Conservation (phyloP, 1,284 basidiomycete species). For the Bjerkandera adusta region DNA sequence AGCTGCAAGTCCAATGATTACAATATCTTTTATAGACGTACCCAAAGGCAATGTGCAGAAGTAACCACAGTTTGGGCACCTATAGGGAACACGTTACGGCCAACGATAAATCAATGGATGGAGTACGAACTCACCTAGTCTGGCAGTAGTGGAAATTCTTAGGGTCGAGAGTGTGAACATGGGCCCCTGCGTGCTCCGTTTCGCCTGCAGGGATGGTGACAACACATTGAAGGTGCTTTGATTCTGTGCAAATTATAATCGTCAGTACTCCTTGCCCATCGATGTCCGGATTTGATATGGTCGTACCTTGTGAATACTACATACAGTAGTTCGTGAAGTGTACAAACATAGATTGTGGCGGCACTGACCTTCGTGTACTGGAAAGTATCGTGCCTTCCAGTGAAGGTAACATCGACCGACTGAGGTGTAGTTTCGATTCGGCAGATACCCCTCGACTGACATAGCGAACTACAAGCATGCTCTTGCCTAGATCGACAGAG, state of each 20-base stretch:
- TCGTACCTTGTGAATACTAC: constrained; percentile 34
- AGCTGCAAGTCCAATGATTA: no score
- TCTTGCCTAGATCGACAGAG: constrained; percentile 36
- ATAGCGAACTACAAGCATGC: constrained; percentile 44
- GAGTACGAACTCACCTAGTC: constrained; percentile 30
- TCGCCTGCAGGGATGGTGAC: constrained; percentile 43
- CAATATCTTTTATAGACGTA: constrained; percentile 22
- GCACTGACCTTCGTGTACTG: constrained; percentile 45
- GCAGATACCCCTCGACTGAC: constrained; percentile 47
- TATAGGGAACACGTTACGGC: constrained; percentile 18
- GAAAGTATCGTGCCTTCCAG: constrained; percentile 42
- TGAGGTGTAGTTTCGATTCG: constrained; percentile 55
- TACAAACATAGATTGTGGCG: neutral
- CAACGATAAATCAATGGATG: neutral
- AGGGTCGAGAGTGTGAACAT: constrained; percentile 42
- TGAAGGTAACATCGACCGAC: constrained; percentile 56
- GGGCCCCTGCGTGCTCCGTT: constrained; percentile 41
- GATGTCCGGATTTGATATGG: neutral
- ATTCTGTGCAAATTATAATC: constrained; percentile 13
- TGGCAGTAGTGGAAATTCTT: constrained; percentile 41
- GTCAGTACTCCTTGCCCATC: neutral
- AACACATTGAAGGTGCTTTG: constrained; percentile 47
- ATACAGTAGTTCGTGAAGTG: neutral
- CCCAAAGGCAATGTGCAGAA: constrained; percentile 57
- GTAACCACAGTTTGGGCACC: constrained; percentile 56